Base-by-base conservation (phyloP, 1,139 yeast genomes). In the Wickerhamomyces sp. region DNA sequence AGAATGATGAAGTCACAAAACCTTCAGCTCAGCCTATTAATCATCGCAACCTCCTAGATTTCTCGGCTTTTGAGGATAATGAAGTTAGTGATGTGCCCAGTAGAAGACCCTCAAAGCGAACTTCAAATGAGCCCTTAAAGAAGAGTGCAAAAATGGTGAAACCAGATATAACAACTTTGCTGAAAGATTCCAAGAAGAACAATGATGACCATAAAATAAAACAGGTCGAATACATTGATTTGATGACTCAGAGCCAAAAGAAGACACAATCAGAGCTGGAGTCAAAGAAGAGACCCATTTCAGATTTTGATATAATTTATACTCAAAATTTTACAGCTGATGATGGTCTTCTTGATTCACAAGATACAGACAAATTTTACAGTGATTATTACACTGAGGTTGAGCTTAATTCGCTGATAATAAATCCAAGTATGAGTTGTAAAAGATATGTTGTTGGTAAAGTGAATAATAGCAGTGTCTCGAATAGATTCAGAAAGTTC, bases 151-250 rank as follows among this genome's bases (percentile, higher is more conserved):
- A 20, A 10, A 12, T n/a, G 3, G 24, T 41, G 15, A 71, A 67
- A 55, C 69, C 69, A 37, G 84, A 77, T 51, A 78, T 77, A 47
- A 74, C 81, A 25, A 71, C 74, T 6, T 63, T 79, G 21, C 10
- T 13, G 16, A 10, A 32, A 28, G 5, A 36, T 32, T 4, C 30
- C 39, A 1, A 35, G 25, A 16, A 48, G 37, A 35, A 12, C 20
- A 10, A 14, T 37, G 4, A 40, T 36, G 7, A 9, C 28, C 8
- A 36, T 37, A 30, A 27, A 33, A 10, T 14, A 28, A 25, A 19
- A 27, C 4, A 31, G 28, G 9, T 35, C 32, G 21, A 52, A 50
- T 31, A 18, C 8, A 42, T 47, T 18, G 48, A 47, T 21, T 29
- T 48, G 10, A 48, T 42, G 7, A 35, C 33, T 17, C 37, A 41